A percentile compares a stretch with the other conserved stretches of the same genome.
phyloP scores from a whole-genome alignment of 495 filamentous ascomycete genomes.

The Patellaria atrata region DNA sequence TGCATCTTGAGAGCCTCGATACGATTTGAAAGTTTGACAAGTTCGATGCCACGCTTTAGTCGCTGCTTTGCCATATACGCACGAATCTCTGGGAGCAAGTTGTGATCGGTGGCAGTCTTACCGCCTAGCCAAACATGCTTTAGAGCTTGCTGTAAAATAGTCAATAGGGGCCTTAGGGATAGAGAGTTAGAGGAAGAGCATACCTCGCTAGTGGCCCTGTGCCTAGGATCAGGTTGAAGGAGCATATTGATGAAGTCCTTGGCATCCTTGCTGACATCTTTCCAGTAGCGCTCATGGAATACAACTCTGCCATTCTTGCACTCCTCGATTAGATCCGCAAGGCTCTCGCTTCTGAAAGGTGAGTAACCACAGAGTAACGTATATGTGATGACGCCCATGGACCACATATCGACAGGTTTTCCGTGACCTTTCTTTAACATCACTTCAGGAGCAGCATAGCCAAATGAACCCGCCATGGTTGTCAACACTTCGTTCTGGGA shows the following conservation, averaged over 20 bases:
- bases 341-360: constrained; percentile 87
- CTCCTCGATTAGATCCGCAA: constrained; percentile 90
- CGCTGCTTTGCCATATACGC: constrained; percentile 85
- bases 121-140: constrained; percentile 84
- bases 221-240: constrained; percentile 61
- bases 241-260: constrained; percentile 86
- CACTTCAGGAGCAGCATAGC: constrained; percentile 94
- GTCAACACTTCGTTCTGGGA: constrained; percentile 79
- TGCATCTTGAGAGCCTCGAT: constrained; percentile 95
- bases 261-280: constrained; percentile 87
- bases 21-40: constrained; percentile 91
- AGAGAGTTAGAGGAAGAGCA: constrained; percentile 8
- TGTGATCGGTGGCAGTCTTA: constrained; percentile 79
- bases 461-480: constrained; percentile 98
- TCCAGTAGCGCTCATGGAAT: constrained; percentile 98
- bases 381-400: constrained; percentile 95
- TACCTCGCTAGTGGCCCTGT: constrained; percentile 67
- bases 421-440: constrained; percentile 97
- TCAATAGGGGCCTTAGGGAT: constrained; percentile 1
- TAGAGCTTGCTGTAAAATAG: constrained; percentile 50
- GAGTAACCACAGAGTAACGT: constrained; percentile 98
- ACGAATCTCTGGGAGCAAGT: constrained; percentile 93
- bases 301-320: constrained; percentile 78
- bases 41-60: constrained; percentile 85
- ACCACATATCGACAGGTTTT: constrained; percentile 99